phyloP scores from a whole-genome alignment of 1,284 basidiomycete species.

The Earliella scabrosa region DNA sequence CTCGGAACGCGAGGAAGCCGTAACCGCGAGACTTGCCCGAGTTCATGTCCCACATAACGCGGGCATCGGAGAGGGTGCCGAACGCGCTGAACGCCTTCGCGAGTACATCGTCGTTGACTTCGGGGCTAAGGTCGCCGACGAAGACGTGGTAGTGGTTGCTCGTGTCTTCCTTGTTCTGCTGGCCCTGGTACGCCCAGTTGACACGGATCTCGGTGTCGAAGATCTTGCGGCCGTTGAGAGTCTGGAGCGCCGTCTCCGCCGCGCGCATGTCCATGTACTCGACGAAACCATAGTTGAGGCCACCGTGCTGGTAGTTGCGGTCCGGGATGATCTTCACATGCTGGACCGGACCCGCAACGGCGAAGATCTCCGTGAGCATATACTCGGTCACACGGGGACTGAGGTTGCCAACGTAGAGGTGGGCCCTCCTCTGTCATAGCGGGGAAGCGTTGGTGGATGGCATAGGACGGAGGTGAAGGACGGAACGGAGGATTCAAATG shows the following conservation, averaged over 20 bases:
- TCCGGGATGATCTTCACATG: slow-evolving; percentile 99
- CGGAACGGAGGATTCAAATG: background rate
- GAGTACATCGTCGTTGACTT: slow-evolving; percentile 98
- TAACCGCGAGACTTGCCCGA: slow-evolving; percentile 97
- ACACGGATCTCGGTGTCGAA: slow-evolving; percentile 97
- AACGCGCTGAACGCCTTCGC: slow-evolving; percentile 95
- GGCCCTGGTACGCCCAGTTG: slow-evolving; percentile 98
- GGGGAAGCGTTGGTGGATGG: background rate
- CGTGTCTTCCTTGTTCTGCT: slow-evolving; percentile 96
- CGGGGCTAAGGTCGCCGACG: slow-evolving; percentile 96
- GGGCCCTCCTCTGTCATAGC: slow-evolving; percentile 72
- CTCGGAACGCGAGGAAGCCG: slow-evolving; percentile 92
- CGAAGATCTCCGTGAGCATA: slow-evolving; percentile 96
- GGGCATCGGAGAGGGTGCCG: slow-evolving; percentile 92
- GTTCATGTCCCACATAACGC: slow-evolving; percentile 99
- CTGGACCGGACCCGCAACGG: slow-evolving; percentile 93
- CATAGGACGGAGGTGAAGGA: background rate
- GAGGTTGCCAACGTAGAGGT: slow-evolving; percentile 97
- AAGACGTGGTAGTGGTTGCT: slow-evolving; percentile 97
- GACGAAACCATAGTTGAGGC: slow-evolving; percentile 98
- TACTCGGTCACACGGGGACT: slow-evolving; percentile 92
- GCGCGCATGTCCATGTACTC: slow-evolving; percentile 98
- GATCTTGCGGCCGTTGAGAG: slow-evolving; percentile 96
- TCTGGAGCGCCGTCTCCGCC: slow-evolving; percentile 95
- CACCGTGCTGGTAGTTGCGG: slow-evolving; percentile 96